Conservation (phyloP, 306 rosid genomes). For the Ochetophila trinervis region DNA sequence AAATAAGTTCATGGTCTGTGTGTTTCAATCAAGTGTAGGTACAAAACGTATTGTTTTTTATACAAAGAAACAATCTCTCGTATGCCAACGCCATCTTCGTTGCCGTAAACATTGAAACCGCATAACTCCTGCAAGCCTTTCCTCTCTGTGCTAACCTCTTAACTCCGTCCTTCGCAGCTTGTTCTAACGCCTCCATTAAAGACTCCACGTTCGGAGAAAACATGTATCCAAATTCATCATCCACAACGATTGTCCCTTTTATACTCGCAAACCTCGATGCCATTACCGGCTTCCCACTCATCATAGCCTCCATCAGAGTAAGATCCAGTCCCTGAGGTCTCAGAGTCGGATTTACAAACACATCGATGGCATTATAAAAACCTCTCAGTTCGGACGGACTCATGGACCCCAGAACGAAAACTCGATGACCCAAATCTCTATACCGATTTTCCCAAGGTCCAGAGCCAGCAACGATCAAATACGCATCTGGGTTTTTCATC, state of each 20-base stretch:
- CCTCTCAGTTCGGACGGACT: conserved; percentile 57
- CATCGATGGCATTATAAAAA: conserved; percentile 76
- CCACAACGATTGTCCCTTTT: conserved; percentile 74
- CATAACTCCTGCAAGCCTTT: conserved; percentile 61
- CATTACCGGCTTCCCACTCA: conserved; percentile 82
- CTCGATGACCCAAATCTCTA: conserved; percentile 67
- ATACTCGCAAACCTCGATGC: conserved; percentile 90
- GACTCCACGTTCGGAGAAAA: conserved; percentile 90
- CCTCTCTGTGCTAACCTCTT: conserved; percentile 64
- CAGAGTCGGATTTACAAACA: conserved; percentile 83
- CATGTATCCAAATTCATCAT: conserved; percentile 75
- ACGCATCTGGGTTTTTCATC: conserved; percentile 46
- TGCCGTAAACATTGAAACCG: conserved; percentile 80
- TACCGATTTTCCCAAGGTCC: conserved; percentile 88
- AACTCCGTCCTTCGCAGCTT: conserved; percentile 62
- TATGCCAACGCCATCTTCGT: conserved; percentile 84
- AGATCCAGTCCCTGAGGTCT: conserved; percentile 95
- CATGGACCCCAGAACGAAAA: conserved; percentile 81
- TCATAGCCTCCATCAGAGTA: conserved; percentile 94
- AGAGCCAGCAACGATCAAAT: conserved; percentile 79
- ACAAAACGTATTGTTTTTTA: conserved; percentile 64
- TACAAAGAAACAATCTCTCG: conserved; percentile 81
- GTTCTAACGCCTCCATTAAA: conserved; percentile 56
- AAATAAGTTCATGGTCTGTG: not conserved
- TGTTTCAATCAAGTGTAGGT: conserved; percentile 54